These are phyloP conservation scores for Begonia fuchsioides DNA, from an alignment of 306 rosid species.

Conservation along the genomic window DNA sequence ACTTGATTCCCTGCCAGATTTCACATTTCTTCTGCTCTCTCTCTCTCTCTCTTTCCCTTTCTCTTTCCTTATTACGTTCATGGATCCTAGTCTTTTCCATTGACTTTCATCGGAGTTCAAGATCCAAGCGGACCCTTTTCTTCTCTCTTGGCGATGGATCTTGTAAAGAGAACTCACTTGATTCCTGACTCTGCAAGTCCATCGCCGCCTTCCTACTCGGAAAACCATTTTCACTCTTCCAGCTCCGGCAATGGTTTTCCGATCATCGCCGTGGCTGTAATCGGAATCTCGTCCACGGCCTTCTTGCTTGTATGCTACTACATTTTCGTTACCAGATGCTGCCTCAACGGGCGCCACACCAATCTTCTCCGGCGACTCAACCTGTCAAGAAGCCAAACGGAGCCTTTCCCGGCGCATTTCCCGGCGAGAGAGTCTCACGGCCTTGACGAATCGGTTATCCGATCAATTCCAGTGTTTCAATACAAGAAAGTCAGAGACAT, in stretches of 20 bases:
- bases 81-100: too few species aligned
- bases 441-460: conserved; percentile 59
- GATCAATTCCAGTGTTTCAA: conserved; percentile 60
- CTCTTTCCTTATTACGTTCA: too few species aligned
- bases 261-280: conserved; percentile 71
- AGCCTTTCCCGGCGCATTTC: conserved; percentile 18
- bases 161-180: too few species aligned
- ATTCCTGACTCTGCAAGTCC: too few species aligned
- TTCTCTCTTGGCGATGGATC: too few species aligned
- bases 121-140: too few species aligned
- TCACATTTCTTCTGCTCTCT: too few species aligned
- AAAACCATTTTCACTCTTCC: conserved; percentile 18
- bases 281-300: conserved; percentile 81
- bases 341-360: conserved; percentile 86
- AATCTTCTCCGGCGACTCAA: conserved; percentile 65
- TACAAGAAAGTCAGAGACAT: conserved; percentile 20
- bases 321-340: conserved; percentile 89
- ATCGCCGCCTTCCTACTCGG: not conserved
- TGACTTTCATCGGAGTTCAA: too few species aligned
- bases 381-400: conserved; percentile 25
- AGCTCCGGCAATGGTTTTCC: conserved; percentile 44
- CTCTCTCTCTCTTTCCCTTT: too few species aligned
- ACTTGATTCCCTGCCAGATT: too few species aligned
- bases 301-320: conserved; percentile 79
- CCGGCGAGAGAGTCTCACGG: conserved; percentile 36